Evolutionary conservation across 306 rosid species (phyloP).

Genomic region (Hippophae rhamnoides): DNA sequence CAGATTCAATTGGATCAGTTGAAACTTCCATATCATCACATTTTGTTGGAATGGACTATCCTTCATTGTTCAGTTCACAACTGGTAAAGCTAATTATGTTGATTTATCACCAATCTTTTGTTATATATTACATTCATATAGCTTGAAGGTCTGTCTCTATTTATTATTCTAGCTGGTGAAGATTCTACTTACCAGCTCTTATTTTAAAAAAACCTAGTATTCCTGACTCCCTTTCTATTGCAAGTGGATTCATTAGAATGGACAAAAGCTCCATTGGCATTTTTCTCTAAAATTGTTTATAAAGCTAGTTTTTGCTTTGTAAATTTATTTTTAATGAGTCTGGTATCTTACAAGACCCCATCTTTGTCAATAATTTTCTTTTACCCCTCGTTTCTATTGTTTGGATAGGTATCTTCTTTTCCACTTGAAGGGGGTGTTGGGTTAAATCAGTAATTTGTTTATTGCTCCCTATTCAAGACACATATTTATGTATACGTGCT

Average conservation of each 20-base stretch:
- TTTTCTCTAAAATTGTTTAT: background rate
- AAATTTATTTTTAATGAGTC: no score
- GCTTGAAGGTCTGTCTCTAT: no score
- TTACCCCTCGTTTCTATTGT: no score
- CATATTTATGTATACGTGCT: no score
- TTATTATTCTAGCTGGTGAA: no score
- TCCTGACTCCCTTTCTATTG: background rate
- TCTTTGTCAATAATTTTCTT: no score
- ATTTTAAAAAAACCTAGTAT: background rate
- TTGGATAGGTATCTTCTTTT: no score
- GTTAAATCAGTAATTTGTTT: no score
- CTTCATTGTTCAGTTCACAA: conserved; percentile 85
- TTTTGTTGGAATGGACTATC: conserved; percentile 95
- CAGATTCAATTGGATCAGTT: conserved; percentile 93
- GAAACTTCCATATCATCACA: conserved; percentile 98
- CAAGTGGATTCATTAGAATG: background rate
- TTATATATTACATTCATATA: background rate
- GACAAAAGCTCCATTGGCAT: background rate
- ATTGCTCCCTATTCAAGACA: no score
- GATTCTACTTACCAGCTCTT: background rate
- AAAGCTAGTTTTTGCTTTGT: background rate
- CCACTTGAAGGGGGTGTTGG: no score
- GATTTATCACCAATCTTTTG: background rate
- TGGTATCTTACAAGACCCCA: no score
- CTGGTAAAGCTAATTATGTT: conserved; percentile 42